These are phyloP conservation scores for Globisporangium paddicum DNA, from an alignment of 352 stramenopile species.

Conservation along the genomic window DNA sequence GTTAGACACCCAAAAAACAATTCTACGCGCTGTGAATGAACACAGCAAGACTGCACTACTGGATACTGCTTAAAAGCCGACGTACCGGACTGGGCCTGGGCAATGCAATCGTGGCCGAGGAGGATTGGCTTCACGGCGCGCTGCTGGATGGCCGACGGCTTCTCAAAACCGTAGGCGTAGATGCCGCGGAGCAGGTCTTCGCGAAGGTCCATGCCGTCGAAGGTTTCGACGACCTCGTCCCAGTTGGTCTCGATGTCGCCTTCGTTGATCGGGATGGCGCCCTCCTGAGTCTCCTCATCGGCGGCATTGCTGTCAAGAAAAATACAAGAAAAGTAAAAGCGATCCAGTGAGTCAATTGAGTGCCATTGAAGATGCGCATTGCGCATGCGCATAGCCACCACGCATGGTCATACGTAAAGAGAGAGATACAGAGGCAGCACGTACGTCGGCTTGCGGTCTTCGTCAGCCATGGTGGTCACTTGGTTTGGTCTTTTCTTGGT, in stretches of 20 bases:
- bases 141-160: slow-evolving; percentile 99
- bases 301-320: slow-evolving; percentile 32
- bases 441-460: slow-evolving; percentile 71
- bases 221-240: slow-evolving; percentile 98
- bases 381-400: background rate
- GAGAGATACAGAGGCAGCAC: slow-evolving; percentile 5
- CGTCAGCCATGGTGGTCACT: slow-evolving; percentile 65
- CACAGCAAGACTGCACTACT: background rate
- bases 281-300: slow-evolving; percentile 54
- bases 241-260: slow-evolving; percentile 98
- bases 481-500: slow-evolving; percentile 16
- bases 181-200: slow-evolving; percentile 99
- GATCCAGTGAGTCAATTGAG: background rate
- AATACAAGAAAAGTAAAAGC: background rate
- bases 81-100: slow-evolving; percentile 97
- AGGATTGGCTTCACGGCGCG: slow-evolving; percentile 97
- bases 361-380: background rate
- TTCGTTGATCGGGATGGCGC: slow-evolving; percentile 78
- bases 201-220: slow-evolving; percentile 98
- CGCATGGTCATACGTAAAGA: background rate
- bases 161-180: slow-evolving; percentile 99
- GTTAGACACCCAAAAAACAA: background rate
- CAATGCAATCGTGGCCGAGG: slow-evolving; percentile 97
- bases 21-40: too few relatives aligned
- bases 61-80: background rate